Evolutionary conservation across 2,329 filamentous ascomycete genomes (phyloP).

Genomic region (Penicillium verrucosum): DNA sequence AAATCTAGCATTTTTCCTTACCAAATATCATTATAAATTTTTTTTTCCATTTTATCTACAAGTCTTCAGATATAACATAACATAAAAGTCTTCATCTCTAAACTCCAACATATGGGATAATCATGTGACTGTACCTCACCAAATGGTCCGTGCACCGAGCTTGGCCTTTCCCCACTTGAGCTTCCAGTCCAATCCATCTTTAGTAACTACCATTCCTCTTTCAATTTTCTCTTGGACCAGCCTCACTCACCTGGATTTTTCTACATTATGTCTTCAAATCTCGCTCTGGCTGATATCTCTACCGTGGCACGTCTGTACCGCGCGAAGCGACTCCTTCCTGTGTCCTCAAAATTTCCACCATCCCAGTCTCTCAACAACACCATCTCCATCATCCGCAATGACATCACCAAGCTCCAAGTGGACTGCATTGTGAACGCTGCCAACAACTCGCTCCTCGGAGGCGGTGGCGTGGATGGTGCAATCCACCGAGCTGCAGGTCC

Average conservation of each 20-base stretch:
- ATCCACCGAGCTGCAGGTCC: conserved; percentile 82
- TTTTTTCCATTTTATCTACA: too few relatives aligned
- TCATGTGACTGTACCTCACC: not conserved
- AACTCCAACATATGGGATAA: not conserved
- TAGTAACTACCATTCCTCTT: not conserved
- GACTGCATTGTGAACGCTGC: conserved; percentile 93
- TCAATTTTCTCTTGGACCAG: not conserved
- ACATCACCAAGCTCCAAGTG: conserved; percentile 75
- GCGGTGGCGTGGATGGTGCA: conserved; percentile 85
- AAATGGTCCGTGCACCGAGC: not conserved
- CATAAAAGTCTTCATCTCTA: not conserved
- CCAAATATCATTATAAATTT: not conserved
- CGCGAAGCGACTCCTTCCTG: conserved; percentile 47
- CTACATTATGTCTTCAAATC: conserved; percentile 21
- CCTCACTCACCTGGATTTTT: too few relatives aligned
- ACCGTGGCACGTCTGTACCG: conserved; percentile 62
- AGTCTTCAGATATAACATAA: too few relatives aligned
- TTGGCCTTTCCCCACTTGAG: conserved; percentile 1
- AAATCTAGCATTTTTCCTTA: not conserved
- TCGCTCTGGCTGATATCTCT: conserved; percentile 38
- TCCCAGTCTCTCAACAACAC: conserved; percentile 50
- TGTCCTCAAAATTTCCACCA: conserved; percentile 32
- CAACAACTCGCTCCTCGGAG: conserved; percentile 72
- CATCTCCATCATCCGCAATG: conserved; percentile 68
- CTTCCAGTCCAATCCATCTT: not conserved